These are phyloP conservation scores for Ascobolus immersus DNA, from an alignment of 495 filamentous ascomycete species.

Conservation along the genomic window DNA sequence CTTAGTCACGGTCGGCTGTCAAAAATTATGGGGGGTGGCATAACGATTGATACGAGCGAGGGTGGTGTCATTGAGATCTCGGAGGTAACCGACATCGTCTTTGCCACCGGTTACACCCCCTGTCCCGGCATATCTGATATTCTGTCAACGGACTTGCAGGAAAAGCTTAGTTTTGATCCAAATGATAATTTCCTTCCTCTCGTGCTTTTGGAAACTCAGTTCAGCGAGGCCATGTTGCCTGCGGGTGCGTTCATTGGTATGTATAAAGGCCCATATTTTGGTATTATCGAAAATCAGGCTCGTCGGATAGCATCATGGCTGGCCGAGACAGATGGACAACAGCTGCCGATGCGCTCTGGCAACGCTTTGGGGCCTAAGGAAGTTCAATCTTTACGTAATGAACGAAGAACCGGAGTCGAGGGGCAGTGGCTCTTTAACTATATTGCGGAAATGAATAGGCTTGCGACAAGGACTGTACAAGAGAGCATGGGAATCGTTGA, in stretches of 20 bases:
- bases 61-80: no score
- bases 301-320: no score
- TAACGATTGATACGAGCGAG: constrained; percentile 1
- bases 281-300: constrained; percentile 72
- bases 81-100: constrained; percentile 38
- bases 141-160: constrained; percentile 29
- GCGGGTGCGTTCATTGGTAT: constrained; percentile 56
- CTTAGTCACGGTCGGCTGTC: constrained; percentile 17
- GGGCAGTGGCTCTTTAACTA: no score
- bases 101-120: constrained; percentile 55
- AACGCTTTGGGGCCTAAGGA: no score
- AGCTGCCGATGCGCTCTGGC: no score
- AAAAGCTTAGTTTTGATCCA: constrained; percentile 29
- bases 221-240: neutral
- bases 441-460: no score
- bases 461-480: no score
- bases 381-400: no score
- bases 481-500: no score
- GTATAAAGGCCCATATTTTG: constrained; percentile 71
- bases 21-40: constrained; percentile 6
- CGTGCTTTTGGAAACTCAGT: constrained; percentile 29
- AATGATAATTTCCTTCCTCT: constrained; percentile 35
- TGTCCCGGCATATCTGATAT: constrained; percentile 30
- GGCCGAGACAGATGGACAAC: no score
- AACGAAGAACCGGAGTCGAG: no score